phyloP scores from a whole-genome alignment of 805 yeast species.

The Kodamaea restingae region DNA sequence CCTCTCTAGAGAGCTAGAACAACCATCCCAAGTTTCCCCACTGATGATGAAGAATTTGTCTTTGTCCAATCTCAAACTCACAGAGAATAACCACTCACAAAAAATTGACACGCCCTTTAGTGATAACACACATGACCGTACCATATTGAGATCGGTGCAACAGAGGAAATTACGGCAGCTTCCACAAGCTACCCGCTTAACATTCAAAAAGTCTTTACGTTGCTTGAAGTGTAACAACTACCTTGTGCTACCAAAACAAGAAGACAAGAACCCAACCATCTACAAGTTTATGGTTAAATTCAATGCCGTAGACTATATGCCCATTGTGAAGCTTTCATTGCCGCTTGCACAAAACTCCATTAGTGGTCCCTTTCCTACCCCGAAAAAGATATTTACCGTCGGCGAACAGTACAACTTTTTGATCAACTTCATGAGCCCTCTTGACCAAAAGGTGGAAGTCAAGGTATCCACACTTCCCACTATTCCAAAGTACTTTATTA shows the following conservation, averaged over 20 bases:
- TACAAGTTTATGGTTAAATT: constrained; percentile 27
- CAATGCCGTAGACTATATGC: constrained; percentile 34
- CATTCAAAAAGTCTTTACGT: constrained; percentile 20
- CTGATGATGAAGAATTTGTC: constrained; percentile 8
- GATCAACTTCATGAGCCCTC: constrained; percentile 32
- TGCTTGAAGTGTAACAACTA: constrained; percentile 29
- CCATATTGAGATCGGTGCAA: neutral
- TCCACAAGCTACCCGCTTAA: constrained; percentile 14
- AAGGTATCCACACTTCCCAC: constrained; percentile 22
- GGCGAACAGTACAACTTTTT: constrained; percentile 18
- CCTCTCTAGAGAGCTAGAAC: neutral
- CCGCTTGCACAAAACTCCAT: constrained; percentile 8
- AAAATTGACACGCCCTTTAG: neutral
- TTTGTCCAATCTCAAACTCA: constrained; percentile 7
- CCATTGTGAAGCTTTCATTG: constrained; percentile 23
- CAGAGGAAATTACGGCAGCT: neutral
- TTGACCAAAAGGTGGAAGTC: constrained; percentile 17
- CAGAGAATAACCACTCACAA: neutral
- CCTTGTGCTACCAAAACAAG: constrained; percentile 24
- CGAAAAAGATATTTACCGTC: constrained; percentile 8
- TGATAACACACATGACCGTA: neutral
- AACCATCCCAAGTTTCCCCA: neutral
- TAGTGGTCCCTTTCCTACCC: neutral
- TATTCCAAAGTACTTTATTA: constrained; percentile 14
- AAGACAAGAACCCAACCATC: constrained; percentile 19